Conservation (phyloP, 176 grass and related monocot genomes). For the Triticum urartu region DNA sequence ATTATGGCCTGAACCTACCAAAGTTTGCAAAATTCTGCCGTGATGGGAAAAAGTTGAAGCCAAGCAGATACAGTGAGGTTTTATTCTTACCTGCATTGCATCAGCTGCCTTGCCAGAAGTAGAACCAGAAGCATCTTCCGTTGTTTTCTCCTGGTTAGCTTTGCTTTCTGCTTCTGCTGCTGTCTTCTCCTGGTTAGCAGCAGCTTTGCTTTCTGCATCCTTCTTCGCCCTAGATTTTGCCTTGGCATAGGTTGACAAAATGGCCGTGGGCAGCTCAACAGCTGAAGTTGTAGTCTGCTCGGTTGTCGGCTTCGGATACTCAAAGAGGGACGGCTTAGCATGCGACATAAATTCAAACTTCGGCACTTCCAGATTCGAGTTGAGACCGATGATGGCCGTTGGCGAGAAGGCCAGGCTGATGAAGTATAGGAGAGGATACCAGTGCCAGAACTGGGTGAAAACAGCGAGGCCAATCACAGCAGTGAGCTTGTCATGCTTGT, state of each 20-base stretch:
- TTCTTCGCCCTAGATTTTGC: slow-evolving; percentile 94
- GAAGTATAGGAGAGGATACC: slow-evolving; percentile 96
- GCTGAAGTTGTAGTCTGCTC: slow-evolving; percentile 63
- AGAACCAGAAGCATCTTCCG: slow-evolving; percentile 51
- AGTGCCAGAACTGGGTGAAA: slow-evolving; percentile 99
- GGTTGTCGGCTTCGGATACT: slow-evolving; percentile 78
- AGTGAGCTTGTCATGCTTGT: slow-evolving; percentile 92
- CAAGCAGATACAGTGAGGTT: neutral
- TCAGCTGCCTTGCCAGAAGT: slow-evolving; percentile 51
- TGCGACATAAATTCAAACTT: slow-evolving; percentile 96
- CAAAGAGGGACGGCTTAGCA: slow-evolving; percentile 85
- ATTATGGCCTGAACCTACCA: neutral
- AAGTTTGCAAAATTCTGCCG: neutral
- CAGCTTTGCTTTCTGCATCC: slow-evolving; percentile 78
- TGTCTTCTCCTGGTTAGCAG: neutral
- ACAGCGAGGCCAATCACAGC: slow-evolving; percentile 92
- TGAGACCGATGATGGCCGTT: slow-evolving; percentile 91
- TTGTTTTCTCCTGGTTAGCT: slow-evolving; percentile 48
- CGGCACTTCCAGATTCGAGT: slow-evolving; percentile 85
- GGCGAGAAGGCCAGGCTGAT: slow-evolving; percentile 93
- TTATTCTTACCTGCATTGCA: slow-evolving; percentile 71
- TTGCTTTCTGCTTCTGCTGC: neutral
- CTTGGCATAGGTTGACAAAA: slow-evolving; percentile 95
- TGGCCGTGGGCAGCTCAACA: slow-evolving; percentile 78
- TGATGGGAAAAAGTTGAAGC: neutral